Conservation (phyloP, 495 filamentous ascomycete genomes). For the Mytilinidion resinicola region DNA sequence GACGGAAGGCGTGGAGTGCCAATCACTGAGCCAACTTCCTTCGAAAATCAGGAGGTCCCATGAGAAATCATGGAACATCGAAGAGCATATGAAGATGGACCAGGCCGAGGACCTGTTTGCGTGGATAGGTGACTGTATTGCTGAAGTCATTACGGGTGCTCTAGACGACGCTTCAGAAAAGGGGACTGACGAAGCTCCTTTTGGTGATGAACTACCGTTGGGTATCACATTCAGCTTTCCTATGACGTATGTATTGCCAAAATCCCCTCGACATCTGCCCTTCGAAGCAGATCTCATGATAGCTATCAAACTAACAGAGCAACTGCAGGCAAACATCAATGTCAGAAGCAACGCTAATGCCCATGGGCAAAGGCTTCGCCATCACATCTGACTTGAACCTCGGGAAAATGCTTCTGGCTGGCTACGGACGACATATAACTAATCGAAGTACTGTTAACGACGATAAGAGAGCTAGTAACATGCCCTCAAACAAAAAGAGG, state of each 20-base stretch:
- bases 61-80: constrained; percentile 72
- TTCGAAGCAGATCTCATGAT: not conserved
- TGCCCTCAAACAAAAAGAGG: constrained; percentile 39
- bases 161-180: constrained; percentile 37
- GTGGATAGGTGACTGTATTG: constrained; percentile 75
- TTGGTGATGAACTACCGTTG: constrained; percentile 57
- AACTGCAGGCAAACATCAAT: constrained; percentile 63
- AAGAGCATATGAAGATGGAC: constrained; percentile 70
- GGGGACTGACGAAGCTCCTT: constrained; percentile 13
- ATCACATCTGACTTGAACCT: constrained; percentile 68
- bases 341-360: constrained; percentile 70
- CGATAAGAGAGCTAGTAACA: constrained; percentile 20
- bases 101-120: constrained; percentile 67
- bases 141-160: constrained; percentile 56
- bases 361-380: constrained; percentile 84
- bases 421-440: constrained; percentile 57
- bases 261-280: constrained; percentile 19
- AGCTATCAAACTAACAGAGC: not conserved
- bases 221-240: constrained; percentile 86
- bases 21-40: constrained; percentile 4
- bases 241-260: constrained; percentile 42
- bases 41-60: constrained; percentile 50
- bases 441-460: constrained; percentile 40
- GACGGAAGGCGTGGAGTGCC: constrained; percentile 2
- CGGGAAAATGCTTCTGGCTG: constrained; percentile 57